Base-by-base conservation (phyloP, 371 early-diverging fungal genomes). In the Mortierella sp. region DNA sequence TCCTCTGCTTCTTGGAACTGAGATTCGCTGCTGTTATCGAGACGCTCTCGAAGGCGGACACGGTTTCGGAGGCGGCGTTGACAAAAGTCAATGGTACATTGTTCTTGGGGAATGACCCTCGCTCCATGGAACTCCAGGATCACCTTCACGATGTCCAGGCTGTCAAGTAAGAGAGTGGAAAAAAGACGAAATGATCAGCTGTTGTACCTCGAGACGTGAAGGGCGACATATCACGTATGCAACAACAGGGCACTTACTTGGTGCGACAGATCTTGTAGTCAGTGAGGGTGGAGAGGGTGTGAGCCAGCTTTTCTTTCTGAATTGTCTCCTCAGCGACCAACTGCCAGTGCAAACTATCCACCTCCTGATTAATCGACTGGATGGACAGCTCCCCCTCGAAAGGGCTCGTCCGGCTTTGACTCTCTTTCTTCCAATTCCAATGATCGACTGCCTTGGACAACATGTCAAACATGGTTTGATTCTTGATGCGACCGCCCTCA, bases 121-220 rank as follows among this genome's bases (percentile, higher is more conserved):
- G 82, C 86, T 7, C 86, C 86, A 44, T 86, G 80, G 41, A 75
- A 79, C 75, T 75, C 70, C 38, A 86, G 76, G 12, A 80, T 77
- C 68, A 72, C 38, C 11, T 56, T 27, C 1, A 82, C 49, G 56
- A 80, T 56, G 29, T 86, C 86, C 12, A 86, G 58, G 51, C 85
- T 84, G 43, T 35, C 18, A 12, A 3, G 32, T 6, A 70, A 29
- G 55, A 71, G 2, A 71, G 11, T 54, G 41, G 27, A 29, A 54
- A 63, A 12, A 68, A n/a, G 44, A 63, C 35, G 43, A 43, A 41
- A 32, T 21, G 51, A 51, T 51, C 21, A 51, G 21, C 51, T 4
- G 51, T 18, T 21, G 51, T 6, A 51, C 18, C 5, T 51, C 21
- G 5, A 51, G 21, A 51, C 6, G 21, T 51, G 51, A 51, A 51